Evolutionary conservation across 1,139 yeast genomes (phyloP), one percentile per base, ranked within the genome.

Genomic region (Scheffersomyces parashehatae): DNA sequence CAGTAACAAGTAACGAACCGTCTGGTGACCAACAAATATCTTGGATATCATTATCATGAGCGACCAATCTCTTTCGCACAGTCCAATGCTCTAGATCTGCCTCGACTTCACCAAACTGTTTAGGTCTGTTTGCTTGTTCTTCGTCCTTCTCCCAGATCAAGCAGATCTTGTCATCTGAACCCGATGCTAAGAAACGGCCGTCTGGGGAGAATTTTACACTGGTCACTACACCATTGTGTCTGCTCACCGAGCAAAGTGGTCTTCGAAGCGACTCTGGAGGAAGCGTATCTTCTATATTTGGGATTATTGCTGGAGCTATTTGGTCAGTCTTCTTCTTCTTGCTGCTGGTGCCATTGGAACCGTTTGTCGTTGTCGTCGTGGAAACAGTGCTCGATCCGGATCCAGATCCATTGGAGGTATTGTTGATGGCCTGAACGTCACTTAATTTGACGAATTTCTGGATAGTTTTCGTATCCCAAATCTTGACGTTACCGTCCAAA

Each of bases 21-120:
- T 93, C 98, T 0, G 98, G 98, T 1, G 97, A 88, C 99, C 99
- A 93, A 35, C 97, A 95, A 51, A 93, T 83, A 63, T 93, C 99
- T 60, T 93, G 99, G 39, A 93, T 88, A 67, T 93, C 99, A 59
- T 91, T 93, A 50, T 93, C 98, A 65, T 93, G 99, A 1, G 97
- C 99, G 16, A 88, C 96, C 28, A 90, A 75, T 55, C 98, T 77
- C 58, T 88, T 88, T 26, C 97, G 71, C 1, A 91, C 97, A 0
- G 93, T 85, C 98, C 98, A 93, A 55, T 86, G 95, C 60, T 91
- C 97, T 39, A 83, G 60, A 54, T 89, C 96, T 5, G 75, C 74
- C 44, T 81, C 82, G 40, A 79, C 68, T 37, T 77, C 78, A 3
- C 79, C 79, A 53, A 74, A 73, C 50, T 63, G 75, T 43, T 67